A percentile compares a stretch with the other conserved stretches of the same genome.
Evolutionary conservation across 768 basidiomycete genomes (phyloP).

Genomic region (Strobilomyces confusus): DNA sequence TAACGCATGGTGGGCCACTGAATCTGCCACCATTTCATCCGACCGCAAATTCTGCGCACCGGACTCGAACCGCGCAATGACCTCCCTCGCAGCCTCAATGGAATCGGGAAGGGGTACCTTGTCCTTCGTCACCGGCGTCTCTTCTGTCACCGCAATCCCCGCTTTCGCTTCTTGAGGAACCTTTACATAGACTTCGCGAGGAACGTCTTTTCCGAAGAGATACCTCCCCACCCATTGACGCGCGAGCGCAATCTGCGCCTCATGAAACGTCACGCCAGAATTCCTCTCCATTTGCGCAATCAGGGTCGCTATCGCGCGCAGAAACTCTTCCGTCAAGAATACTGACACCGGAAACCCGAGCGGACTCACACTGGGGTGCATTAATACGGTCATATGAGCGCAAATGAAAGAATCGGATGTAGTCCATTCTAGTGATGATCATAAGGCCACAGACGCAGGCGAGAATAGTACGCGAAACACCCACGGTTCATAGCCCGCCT

Average conservation of each 20-base stretch:
- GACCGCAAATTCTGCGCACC: slow-evolving; percentile 53
- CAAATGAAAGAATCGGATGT: slow-evolving; percentile 90
- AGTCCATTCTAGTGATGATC: slow-evolving; percentile 54
- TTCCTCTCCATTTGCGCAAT: slow-evolving; percentile 69
- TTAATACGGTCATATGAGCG: slow-evolving; percentile 90
- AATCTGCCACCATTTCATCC: slow-evolving; percentile 67
- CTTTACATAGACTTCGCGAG: slow-evolving; percentile 55
- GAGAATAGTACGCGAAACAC: slow-evolving; percentile 21
- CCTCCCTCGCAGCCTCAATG: slow-evolving; percentile 62
- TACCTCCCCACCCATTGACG: slow-evolving; percentile 66
- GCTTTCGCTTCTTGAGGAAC: slow-evolving; percentile 48
- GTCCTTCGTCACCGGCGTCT: slow-evolving; percentile 51
- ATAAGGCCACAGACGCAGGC: not conserved
- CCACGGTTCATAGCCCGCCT: slow-evolving; percentile 76
- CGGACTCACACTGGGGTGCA: slow-evolving; percentile 54
- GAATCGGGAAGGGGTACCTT: slow-evolving; percentile 65
- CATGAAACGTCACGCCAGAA: slow-evolving; percentile 75
- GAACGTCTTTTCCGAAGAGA: slow-evolving; percentile 30
- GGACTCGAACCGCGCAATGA: slow-evolving; percentile 66
- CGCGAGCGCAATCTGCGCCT: slow-evolving; percentile 84
- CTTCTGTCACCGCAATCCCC: slow-evolving; percentile 48
- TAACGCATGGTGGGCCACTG: slow-evolving; percentile 78
- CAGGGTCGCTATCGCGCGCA: slow-evolving; percentile 33
- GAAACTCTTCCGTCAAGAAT: slow-evolving; percentile 19
- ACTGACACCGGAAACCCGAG: slow-evolving; percentile 2